Conservation (phyloP, 2,329 filamentous ascomycete genomes). For the Fusarium floridanum region DNA sequence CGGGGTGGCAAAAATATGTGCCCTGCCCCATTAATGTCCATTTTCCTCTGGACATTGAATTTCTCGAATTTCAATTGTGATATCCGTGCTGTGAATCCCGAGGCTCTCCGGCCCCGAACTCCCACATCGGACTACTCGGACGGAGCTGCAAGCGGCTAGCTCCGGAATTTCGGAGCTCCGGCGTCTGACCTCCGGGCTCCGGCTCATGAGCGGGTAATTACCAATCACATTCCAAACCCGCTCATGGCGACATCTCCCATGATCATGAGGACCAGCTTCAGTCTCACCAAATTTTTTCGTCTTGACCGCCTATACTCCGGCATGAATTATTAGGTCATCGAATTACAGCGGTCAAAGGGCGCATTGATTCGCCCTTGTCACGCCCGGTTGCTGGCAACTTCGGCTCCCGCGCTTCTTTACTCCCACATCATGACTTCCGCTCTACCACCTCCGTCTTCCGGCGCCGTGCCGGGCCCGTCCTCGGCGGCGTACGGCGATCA, state of each 20-base stretch:
- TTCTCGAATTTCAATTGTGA: neutral
- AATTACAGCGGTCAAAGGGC: neutral
- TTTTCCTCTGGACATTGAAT: neutral
- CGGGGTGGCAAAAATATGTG: neutral
- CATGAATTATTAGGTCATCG: neutral
- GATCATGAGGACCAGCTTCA: neutral
- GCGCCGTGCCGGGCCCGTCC: conserved; percentile 17
- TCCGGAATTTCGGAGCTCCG: conserved; percentile 20
- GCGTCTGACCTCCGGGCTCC: conserved; percentile 5
- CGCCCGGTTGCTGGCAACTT: neutral
- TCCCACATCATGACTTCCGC: conserved; percentile 18
- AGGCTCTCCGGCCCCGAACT: conserved; percentile 2
- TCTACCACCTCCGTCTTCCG: neutral
- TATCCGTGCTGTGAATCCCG: neutral
- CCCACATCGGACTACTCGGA: neutral
- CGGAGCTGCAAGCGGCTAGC: conserved; percentile 6
- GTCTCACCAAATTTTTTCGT: neutral
- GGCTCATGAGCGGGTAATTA: neutral
- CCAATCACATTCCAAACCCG: conserved; percentile 29
- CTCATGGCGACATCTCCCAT: conserved; percentile 20
- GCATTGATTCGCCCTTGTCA: neutral
- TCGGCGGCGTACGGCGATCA: neutral
- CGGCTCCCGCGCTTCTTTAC: neutral
- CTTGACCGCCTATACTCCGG: neutral
- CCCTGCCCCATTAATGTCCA: neutral